phyloP scores from a whole-genome alignment of 257 asterid genomes.

The Nicotiana undulata region DNA sequence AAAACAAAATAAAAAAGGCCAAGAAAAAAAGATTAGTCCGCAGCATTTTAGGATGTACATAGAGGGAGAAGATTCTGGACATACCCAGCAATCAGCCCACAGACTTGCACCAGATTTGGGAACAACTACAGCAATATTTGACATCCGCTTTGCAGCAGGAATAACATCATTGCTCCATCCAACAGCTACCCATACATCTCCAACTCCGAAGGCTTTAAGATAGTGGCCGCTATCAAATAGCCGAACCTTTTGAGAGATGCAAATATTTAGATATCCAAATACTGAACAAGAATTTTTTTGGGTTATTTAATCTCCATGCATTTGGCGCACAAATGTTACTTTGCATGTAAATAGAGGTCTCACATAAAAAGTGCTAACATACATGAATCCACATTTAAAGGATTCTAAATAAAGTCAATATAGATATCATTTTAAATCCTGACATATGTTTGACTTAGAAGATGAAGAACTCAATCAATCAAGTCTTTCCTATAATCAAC shows the following conservation, averaged over 20 bases:
- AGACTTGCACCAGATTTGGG: slow-evolving; percentile 93
- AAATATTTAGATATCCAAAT: background rate
- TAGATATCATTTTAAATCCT: background rate
- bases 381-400: background rate
- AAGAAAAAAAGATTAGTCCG: background rate
- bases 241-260: slow-evolving; percentile 50
- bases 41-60: background rate
- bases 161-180: slow-evolving; percentile 95
- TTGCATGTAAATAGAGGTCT: background rate
- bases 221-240: slow-evolving; percentile 72
- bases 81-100: slow-evolving; percentile 98
- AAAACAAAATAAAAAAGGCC: too few relatives aligned
- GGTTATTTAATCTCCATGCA: background rate
- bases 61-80: slow-evolving; percentile 3
- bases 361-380: background rate
- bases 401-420: background rate
- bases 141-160: slow-evolving; percentile 82
- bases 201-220: slow-evolving; percentile 79
- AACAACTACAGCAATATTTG: slow-evolving; percentile 74
- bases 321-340: background rate
- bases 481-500: background rate
- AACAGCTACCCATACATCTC: slow-evolving; percentile 95
- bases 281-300: background rate
- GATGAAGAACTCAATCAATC: background rate
- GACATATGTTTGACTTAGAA: background rate